Evolutionary conservation across 1,284 basidiomycete species (phyloP), one percentile per base, ranked within the genome.

Genomic region (Cronartium ribicola): DNA sequence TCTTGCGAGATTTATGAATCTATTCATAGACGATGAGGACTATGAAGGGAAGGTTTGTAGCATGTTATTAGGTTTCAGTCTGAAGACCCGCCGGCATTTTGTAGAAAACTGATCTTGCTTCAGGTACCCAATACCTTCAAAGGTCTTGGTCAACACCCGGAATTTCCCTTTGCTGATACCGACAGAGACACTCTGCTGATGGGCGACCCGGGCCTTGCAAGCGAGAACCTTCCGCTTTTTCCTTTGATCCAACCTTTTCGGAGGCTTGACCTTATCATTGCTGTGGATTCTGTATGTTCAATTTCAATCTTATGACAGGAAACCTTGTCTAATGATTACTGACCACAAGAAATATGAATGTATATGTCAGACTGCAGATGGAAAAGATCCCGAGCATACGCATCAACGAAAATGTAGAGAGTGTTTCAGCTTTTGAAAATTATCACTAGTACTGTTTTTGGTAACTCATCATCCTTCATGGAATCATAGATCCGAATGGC

Each of bases 111-210:
- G 48, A 13, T 22, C 20, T 39, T 17, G 11, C 13, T 20, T 4
- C 37, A 74, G 71, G 65, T 74, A 7, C 71, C 71, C 2, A 74
- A 74, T 41, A 66, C 65, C n/a, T 74, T 74, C 46, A 55, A 67
- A 67, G 41, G 51, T 36, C 57, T 67, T 17, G 55, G 55, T 22
- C 29, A 66, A 22, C 20, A 66, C 46, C n/a, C 44, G 6, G 44
- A 22, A 4, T 43, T 46, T 43, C 48, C 48, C 6, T 72, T 72
- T 66, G 46, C 55, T 48, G 71, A 74, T 40, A 59, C 43, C 20
- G 22, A 44, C 11, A 41, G 57, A 17, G 55, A 74, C 5, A 74
- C 40, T 20, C 36, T 74, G 41, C 22, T 66, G 14, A 66, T 74
- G 63, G 71, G 63, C 3, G 71, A 74, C 51, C 48, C 63, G 20